phyloP scores from a whole-genome alignment of 2,329 filamentous ascomycete species.

The Periconia digitata region DNA sequence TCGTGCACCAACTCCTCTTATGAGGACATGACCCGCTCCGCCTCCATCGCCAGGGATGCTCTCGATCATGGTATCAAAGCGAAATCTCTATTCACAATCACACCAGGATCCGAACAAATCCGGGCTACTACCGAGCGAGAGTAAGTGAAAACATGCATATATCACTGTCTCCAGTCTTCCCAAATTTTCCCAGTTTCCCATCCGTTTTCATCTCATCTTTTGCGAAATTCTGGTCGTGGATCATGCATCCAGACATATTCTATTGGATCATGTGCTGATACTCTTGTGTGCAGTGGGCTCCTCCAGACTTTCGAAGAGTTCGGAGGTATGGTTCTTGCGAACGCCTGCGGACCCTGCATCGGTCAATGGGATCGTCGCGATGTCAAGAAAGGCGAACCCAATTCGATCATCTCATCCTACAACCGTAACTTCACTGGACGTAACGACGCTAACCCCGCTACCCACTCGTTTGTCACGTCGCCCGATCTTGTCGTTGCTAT shows the following conservation, averaged over 20 bases:
- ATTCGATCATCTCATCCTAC: constrained; percentile 98
- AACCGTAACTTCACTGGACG: constrained; percentile 99
- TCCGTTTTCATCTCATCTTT: too few relatives aligned
- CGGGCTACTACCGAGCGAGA: constrained; percentile 57
- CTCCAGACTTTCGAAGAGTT: constrained; percentile 95
- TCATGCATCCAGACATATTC: too few relatives aligned
- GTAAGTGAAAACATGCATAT: background rate
- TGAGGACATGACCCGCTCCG: constrained; percentile 90
- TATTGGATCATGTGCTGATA: too few relatives aligned
- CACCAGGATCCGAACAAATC: constrained; percentile 95
- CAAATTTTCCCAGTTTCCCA: too few relatives aligned
- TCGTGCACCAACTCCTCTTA: constrained; percentile 95
- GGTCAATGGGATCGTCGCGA: constrained; percentile 94
- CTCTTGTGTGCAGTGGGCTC: constrained; percentile 76
- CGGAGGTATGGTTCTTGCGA: constrained; percentile 90
- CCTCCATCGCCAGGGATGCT: constrained; percentile 88
- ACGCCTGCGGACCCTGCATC: constrained; percentile 74
- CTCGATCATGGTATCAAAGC: constrained; percentile 91
- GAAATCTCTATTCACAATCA: constrained; percentile 91
- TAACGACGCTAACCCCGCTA: constrained; percentile 94
- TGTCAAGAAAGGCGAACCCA: constrained; percentile 91
- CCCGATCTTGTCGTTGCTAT: constrained; percentile 87
- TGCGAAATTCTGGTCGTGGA: too few relatives aligned
- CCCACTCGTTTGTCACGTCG: constrained; percentile 89
- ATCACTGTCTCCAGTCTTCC: too few relatives aligned